Conservation (phyloP, 2,329 filamentous ascomycete species). For the Alternaria gaisen region DNA sequence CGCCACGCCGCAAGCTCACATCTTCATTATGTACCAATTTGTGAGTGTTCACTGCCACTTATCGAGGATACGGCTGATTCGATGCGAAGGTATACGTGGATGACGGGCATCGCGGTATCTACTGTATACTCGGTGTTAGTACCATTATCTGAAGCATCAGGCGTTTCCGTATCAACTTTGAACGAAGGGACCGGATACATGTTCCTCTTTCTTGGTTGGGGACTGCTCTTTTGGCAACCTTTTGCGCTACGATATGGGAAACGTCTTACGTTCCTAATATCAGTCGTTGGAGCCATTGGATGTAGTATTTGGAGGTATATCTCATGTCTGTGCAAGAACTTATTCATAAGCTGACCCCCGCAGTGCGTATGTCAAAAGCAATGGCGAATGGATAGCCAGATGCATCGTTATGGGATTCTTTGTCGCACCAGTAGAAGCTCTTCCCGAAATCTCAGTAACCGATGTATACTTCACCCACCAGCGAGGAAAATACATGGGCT, state of each 20-base stretch:
- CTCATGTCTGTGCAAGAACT: background rate
- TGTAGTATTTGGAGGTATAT: slow-evolving; percentile 54
- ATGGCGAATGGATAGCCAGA: slow-evolving; percentile 59
- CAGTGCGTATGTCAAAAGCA: slow-evolving; percentile 54
- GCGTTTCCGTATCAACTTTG: slow-evolving; percentile 55
- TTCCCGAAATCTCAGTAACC: slow-evolving; percentile 58
- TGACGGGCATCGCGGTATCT: slow-evolving; percentile 59
- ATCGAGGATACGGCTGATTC: slow-evolving; percentile 23
- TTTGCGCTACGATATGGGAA: slow-evolving; percentile 63
- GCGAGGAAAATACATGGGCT: slow-evolving; percentile 42
- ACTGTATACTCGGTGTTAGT: slow-evolving; percentile 62
- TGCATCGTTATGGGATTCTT: slow-evolving; percentile 60
- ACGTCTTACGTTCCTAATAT: slow-evolving; percentile 58
- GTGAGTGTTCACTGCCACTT: slow-evolving; percentile 11
- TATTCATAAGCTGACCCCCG: slow-evolving; percentile 35
- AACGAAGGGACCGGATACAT: slow-evolving; percentile 62
- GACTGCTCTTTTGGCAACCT: slow-evolving; percentile 62
- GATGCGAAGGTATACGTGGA: slow-evolving; percentile 59
- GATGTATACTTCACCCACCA: slow-evolving; percentile 53
- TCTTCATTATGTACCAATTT: slow-evolving; percentile 36
- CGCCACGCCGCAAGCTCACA: slow-evolving; percentile 36
- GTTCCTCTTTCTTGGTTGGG: slow-evolving; percentile 63
- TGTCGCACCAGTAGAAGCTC: slow-evolving; percentile 59
- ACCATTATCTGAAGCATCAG: slow-evolving; percentile 58
- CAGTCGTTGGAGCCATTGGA: slow-evolving; percentile 51